Base-by-base conservation (phyloP, 345 rosid genomes). In the Laguncularia racemosa region DNA sequence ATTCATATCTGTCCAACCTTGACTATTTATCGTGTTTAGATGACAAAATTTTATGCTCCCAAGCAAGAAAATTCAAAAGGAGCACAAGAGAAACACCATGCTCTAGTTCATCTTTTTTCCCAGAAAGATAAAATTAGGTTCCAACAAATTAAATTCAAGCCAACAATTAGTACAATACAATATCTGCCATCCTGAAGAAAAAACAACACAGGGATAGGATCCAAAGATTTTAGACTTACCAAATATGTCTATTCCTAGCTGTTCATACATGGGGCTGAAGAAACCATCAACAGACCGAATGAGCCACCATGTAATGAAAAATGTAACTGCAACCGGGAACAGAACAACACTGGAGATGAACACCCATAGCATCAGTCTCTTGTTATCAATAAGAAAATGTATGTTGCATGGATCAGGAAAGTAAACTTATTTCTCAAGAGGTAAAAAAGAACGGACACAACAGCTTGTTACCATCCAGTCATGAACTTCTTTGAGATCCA, bases 401-500 rank as follows among this genome's bases (percentile, higher is more conserved):
- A 19, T 7, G 0, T 17, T 40, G 59, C 26, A 46, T 20, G 14
- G 33, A 16, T 13, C 16, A 55, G 38, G 45, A 16, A 48, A 52
- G 17, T 38, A 53, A 18, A 23, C 4, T 23, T 23, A 23, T 23
- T 23, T 23, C 28, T 23, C 28, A 23, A 23, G 28, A 23, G 28
- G 28, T 23, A 23, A 23, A 23, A 23, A 6, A 23, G 5, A 23
- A 23, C 5, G 28, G 28, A 23, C 28, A 23, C 3, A 23, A 6
- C 28, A 23, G 38, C 49, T 19, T 26, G 50, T 71, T 72, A 84
- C 91, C 91, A 82, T 76, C 88, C 91, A 46, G 91, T 82, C 85
- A 84, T 80, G 61, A 84, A 84, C 79, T 82, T 84, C 79, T 76
- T 84, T 14, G 91, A 82, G 59, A 80, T 69, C 85, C 88, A 84